These are phyloP conservation scores for Thalassiosira profunda DNA, from an alignment of 108 stramenopile species.

Conservation along the genomic window DNA sequence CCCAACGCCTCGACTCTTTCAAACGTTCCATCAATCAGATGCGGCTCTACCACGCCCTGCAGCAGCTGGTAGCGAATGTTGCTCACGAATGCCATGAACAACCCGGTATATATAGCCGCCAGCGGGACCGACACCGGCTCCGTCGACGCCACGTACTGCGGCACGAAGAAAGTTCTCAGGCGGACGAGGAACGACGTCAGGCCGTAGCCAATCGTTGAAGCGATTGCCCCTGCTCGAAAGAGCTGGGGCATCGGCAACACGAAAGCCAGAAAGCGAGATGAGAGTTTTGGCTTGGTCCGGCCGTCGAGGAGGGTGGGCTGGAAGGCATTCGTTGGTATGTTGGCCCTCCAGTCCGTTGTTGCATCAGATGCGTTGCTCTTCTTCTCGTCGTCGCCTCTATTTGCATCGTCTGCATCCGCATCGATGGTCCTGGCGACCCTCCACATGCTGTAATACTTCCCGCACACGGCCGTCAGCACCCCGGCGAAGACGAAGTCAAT, in stretches of 20 bases:
- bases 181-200: slow-evolving; percentile 49
- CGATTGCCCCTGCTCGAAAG: slow-evolving; percentile 72
- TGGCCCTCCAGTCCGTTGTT: slow-evolving; percentile 10
- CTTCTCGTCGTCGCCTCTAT: neutral
- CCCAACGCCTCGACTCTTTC: slow-evolving; percentile 11
- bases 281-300: slow-evolving; percentile 43
- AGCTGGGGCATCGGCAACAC: slow-evolving; percentile 66
- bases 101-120: slow-evolving; percentile 76
- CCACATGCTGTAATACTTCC: slow-evolving; percentile 78
- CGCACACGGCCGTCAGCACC: slow-evolving; percentile 73
- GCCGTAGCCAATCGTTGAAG: slow-evolving; percentile 79
- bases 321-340: slow-evolving; percentile 84
- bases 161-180: slow-evolving; percentile 53
- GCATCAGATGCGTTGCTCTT: slow-evolving; percentile 2
- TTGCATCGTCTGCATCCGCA: neutral
- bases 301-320: slow-evolving; percentile 68
- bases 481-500: slow-evolving; percentile 85
- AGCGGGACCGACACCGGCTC: slow-evolving; percentile 57
- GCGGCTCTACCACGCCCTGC: slow-evolving; percentile 81
- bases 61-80: slow-evolving; percentile 85
- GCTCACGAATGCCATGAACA: slow-evolving; percentile 75
- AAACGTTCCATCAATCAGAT: slow-evolving; percentile 58
- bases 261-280: slow-evolving; percentile 56
- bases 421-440: slow-evolving; percentile 65
- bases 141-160: slow-evolving; percentile 53